Base-by-base conservation (phyloP, 2,329 filamentous ascomycete genomes). In the Talaromyces sp. region DNA sequence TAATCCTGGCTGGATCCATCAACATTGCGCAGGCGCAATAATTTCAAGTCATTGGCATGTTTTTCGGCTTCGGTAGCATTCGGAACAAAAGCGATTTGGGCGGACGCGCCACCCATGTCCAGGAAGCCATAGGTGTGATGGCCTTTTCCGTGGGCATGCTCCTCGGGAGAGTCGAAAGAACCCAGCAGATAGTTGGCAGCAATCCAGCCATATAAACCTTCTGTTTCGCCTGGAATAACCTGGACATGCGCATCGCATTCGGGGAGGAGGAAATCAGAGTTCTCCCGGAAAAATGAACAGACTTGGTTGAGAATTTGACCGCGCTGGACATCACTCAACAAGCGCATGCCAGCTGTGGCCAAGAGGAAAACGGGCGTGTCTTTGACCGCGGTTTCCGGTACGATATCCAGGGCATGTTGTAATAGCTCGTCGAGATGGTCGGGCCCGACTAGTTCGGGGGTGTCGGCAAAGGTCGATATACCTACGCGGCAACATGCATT, bases 41-140 rank as follows among this genome's bases (percentile, higher is more conserved):
- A 75, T 65, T 92, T 96, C 59, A 99, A 78, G 71, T 98, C 92
- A 64, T 97, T 84, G 0, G 91, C 88, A 73, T 99, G 96, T 70
- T 92, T 95, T 69, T 87, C 84, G 1, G 92, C 88, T 73, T 99
- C 95, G 1, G 95, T 98, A 4, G 84, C 78, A 75, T 99, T 99
- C 1, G 95, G 95, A 1, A 93, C 93, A 74, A 99, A 99, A 0
- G 96, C 95, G 70, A 99, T 98, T 77, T 99, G 95, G 17, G 95
- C 93, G 0, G 93, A 98, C 27, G 95, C 95, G 56, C 95, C 95
- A 55, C 95, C 95, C 96, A 99, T 99, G 72, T 99, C 95, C 63
- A 99, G 80, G 70, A 99, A 99, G 0, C 95, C 95, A 74, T 98
- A 99, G 0, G 95, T 99, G 70, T 93, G 90, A 72, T 98, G 95